These are phyloP conservation scores for Saccharomycopsis amapae DNA, from an alignment of 805 yeast genomes.

Conservation along the genomic window DNA sequence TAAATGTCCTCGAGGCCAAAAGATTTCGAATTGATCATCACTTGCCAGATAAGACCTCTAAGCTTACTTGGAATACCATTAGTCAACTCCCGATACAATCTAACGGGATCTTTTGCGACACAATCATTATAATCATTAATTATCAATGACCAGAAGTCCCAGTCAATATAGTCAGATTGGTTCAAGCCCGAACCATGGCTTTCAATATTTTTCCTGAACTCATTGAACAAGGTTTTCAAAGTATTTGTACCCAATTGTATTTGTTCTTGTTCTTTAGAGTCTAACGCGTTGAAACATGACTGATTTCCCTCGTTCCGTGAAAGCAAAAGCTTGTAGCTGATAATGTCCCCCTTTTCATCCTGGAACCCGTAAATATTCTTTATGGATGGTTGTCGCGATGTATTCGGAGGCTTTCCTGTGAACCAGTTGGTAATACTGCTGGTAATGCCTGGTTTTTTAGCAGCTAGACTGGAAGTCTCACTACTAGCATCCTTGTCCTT, in stretches of 20 bases:
- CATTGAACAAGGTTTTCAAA: constrained; percentile 30
- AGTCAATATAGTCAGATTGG: constrained; percentile 41
- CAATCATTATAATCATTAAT: constrained; percentile 69
- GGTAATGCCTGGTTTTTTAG: not conserved
- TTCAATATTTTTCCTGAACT: constrained; percentile 22
- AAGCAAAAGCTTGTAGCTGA: constrained; percentile 50
- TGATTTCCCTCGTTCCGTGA: constrained; percentile 52
- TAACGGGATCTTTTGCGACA: constrained; percentile 53
- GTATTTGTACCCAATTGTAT: constrained; percentile 41
- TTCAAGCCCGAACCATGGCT: not conserved
- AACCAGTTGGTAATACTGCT: constrained; percentile 14
- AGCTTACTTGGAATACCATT: constrained; percentile 79
- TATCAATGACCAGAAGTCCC: constrained; percentile 85
- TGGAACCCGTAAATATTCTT: constrained; percentile 9
- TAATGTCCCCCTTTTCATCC: constrained; percentile 9
- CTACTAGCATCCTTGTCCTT: not conserved
- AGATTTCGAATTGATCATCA: constrained; percentile 73
- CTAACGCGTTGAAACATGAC: constrained; percentile 42
- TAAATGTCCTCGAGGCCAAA: constrained; percentile 54
- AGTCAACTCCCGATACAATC: constrained; percentile 53
- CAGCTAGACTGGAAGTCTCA: constrained; percentile 8
- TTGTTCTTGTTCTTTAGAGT: constrained; percentile 46
- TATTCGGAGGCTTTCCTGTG: constrained; percentile 5
- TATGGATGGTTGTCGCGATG: constrained; percentile 1
- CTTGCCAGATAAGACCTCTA: constrained; percentile 90